Evolutionary conservation across 1,139 yeast species (phyloP), one percentile per base, ranked within the genome.

Genomic region (Kodamaea alishanica): DNA sequence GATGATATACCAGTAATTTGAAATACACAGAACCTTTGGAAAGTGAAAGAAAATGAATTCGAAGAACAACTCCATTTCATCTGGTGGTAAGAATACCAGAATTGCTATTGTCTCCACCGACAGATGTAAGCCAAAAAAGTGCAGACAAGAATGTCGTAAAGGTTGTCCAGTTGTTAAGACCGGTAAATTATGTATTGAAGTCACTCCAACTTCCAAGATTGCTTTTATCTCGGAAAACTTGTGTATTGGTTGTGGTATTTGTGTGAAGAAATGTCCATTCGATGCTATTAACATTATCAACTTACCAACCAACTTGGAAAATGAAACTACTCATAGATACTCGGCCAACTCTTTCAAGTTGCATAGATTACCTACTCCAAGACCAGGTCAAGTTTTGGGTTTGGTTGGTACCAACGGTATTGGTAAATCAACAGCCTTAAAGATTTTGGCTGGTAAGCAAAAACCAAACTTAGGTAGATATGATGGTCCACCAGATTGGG

Each of bases 181-280:
- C 2, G 98, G 98, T 43, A 92, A 90, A 65, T 78, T 90, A 47
- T 92, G 98, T 82, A 92, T 92, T 56, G 98, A 92, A 67, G 98
- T 92, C 35, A 70, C 88, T 1, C 96, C 97, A 44, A 76, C 84
- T 24, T 81, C 87, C 44, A 92, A 92, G 62, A 88, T 92, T 58
- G 96, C 97, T 22, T 92, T 90, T 62, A 87, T 92, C 47, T 87
- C 96, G n/a, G 98, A 92, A 64, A 86, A 73, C 32, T 73, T 92
- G 60, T 92, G 98, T 77, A 92, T 92, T 57, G 98, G 98, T 62
- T 92, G 98, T 74, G 98, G 98, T 89, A 92, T 92, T 56, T 92
- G 98, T 76, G 96, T 89, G 37, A 92, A 92, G 66, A 92, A 89
- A 63, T 92, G 98, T 69, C 98, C 98, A 24, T 92, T 92, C 60